A percentile compares a stretch with the other conserved stretches of the same genome.
These are phyloP conservation scores for Lactarius hengduanensis DNA, from an alignment of 768 basidiomycete species.

Conservation along the genomic window DNA sequence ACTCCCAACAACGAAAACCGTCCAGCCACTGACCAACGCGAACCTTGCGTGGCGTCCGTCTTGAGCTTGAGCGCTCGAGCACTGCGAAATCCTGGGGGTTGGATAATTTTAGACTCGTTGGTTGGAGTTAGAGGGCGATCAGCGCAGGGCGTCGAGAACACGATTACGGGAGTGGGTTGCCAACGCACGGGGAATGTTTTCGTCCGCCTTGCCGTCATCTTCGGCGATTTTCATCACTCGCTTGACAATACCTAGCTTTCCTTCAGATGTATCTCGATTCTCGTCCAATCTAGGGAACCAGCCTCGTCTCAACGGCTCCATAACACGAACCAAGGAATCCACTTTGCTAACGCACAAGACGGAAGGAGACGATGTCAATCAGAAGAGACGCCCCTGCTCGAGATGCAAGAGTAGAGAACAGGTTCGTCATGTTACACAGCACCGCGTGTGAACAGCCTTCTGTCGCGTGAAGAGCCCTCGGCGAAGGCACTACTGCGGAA, in stretches of 20 bases:
- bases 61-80: constrained; percentile 76
- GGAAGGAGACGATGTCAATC: constrained; percentile 48
- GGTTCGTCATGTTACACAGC: constrained; percentile 51
- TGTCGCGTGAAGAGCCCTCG: constrained; percentile 48
- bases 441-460: constrained; percentile 41
- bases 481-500: constrained; percentile 15
- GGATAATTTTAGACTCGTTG: constrained; percentile 83
- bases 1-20: not conserved
- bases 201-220: constrained; percentile 96
- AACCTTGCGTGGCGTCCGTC: constrained; percentile 68
- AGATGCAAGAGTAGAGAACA: constrained; percentile 88
- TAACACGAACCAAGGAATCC: constrained; percentile 89
- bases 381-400: constrained; percentile 61
- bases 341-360: constrained; percentile 75
- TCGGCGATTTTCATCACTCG: constrained; percentile 95
- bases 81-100: constrained; percentile 88
- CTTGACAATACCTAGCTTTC: constrained; percentile 71
- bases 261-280: constrained; percentile 49
- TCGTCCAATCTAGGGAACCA: constrained; percentile 78
- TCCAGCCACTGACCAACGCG: constrained; percentile 27
- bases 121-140: constrained; percentile 67
- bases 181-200: constrained; percentile 91
- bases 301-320: constrained; percentile 88
- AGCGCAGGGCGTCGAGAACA: not conserved
- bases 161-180: not conserved